Percentiles rank a stretch among this genome's conserved stretches.
These are phyloP conservation scores for Sarocladium kiliense DNA, from an alignment of 2,329 filamentous ascomycete genomes.

Conservation along the genomic window DNA sequence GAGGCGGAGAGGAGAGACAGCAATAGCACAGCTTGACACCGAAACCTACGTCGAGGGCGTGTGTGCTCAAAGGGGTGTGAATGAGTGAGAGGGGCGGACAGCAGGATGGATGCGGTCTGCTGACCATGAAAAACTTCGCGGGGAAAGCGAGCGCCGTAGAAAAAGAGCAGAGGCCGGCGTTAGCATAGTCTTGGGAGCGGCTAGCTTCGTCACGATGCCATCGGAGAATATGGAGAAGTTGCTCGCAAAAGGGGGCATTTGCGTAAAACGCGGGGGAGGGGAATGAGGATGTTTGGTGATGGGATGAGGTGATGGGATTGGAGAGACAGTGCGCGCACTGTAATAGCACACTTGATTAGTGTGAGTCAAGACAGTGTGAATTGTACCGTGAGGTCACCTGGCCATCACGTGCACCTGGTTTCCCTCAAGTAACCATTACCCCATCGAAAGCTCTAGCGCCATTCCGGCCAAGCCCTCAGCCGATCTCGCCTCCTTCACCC, in stretches of 20 bases:
- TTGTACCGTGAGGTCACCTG: constrained; percentile 9
- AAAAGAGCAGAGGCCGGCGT: background rate
- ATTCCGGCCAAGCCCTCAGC: constrained; percentile 1
- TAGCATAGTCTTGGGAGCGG: background rate
- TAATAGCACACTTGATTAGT: background rate
- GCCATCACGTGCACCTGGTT: constrained; percentile 1
- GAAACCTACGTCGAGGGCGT: too few relatives aligned
- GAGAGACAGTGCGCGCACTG: background rate
- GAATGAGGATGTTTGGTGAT: constrained; percentile 8
- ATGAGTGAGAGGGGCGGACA: background rate
- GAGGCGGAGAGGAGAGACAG: background rate
- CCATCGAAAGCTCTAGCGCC: constrained; percentile 11
- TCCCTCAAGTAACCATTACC: constrained; percentile 12
- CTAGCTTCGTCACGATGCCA: constrained; percentile 6
- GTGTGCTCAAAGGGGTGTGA: background rate
- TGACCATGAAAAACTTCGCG: constrained; percentile 5
- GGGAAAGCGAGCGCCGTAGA: background rate
- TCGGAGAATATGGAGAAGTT: background rate
- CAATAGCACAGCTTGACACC: background rate
- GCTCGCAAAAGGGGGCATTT: background rate
- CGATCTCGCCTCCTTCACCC: background rate
- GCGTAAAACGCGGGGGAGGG: constrained; percentile 6
- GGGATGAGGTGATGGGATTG: constrained; percentile 4
- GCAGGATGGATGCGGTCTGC: background rate
- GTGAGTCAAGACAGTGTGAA: background rate